These are phyloP conservation scores for Eucalyptus marginata DNA, from an alignment of 345 rosid species.

Conservation along the genomic window DNA sequence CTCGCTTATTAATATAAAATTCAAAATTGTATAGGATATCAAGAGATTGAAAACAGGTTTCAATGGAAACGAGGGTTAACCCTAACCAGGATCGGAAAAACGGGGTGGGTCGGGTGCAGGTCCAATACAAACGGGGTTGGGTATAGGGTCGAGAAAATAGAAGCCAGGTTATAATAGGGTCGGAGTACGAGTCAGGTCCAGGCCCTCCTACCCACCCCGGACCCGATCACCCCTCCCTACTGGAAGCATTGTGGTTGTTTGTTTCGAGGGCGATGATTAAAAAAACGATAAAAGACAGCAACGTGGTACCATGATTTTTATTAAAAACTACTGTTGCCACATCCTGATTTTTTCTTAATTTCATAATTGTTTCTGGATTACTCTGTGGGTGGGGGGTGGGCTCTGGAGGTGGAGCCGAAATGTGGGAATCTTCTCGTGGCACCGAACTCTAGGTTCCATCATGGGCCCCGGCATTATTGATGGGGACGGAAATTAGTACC, in stretches of 20 bases:
- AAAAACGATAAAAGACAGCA: not conserved
- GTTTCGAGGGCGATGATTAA: not conserved
- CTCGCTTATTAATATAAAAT: no score
- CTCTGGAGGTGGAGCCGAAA: not conserved
- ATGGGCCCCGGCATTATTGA: not conserved
- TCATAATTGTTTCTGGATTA: not conserved
- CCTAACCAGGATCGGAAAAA: no score
- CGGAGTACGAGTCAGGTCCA: no score
- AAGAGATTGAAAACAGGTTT: no score
- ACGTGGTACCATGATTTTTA: not conserved
- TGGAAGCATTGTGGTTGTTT: not conserved
- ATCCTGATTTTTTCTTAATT: not conserved
- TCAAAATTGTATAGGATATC: no score
- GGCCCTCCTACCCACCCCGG: no score
- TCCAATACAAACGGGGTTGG: no score
- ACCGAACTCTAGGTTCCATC: not conserved
- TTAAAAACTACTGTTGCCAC: not conserved
- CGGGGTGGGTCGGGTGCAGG: no score
- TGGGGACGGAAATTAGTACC: not conserved
- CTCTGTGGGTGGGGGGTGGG: not conserved
- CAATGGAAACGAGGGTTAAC: no score
- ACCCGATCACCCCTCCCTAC: no score
- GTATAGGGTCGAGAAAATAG: no score
- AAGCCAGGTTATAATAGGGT: no score
- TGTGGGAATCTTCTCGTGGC: not conserved